Evolutionary conservation across 169 alveolate genomes (phyloP).

Genomic region (Plasmodium falciparum): DNA sequence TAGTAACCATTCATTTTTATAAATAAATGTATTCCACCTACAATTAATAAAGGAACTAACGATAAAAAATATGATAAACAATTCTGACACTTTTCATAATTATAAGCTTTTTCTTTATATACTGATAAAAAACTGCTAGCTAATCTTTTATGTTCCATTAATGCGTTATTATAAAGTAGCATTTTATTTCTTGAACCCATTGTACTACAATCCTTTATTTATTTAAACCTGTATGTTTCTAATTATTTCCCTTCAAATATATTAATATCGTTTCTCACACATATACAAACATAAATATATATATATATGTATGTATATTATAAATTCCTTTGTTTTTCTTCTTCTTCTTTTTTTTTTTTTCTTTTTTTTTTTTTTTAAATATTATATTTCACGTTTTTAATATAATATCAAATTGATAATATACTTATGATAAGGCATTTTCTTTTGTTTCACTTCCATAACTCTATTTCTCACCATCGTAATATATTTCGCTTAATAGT

Average conservation of each 20-base stretch:
- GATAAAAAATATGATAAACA: conserved; percentile 35
- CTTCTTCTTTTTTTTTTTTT: background rate
- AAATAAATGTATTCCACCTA: conserved; percentile 28
- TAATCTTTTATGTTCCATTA: conserved; percentile 23
- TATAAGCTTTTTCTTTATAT: conserved; percentile 33
- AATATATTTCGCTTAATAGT: no score
- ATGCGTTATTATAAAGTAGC: conserved; percentile 26
- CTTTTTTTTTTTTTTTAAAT: background rate
- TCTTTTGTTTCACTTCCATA: no score
- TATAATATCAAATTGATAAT: no score
- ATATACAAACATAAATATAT: background rate
- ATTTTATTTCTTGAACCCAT: conserved; percentile 40
- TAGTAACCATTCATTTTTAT: conserved; percentile 47
- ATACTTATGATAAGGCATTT: no score
- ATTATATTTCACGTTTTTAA: no score
- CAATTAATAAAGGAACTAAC: conserved; percentile 39
- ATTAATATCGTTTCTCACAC: background rate
- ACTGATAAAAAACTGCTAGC: conserved; percentile 28
- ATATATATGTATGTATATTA: conserved; percentile 1
- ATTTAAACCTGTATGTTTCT: background rate
- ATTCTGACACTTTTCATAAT: conserved; percentile 19
- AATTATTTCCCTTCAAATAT: conserved; percentile 12
- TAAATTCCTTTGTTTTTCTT: background rate
- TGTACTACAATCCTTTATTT: conserved; percentile 9
- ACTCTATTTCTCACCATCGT: no score